Evolutionary conservation across 176 grass and related monocot species (phyloP).

Genomic region (Rhipidocladum racemiflorum): DNA sequence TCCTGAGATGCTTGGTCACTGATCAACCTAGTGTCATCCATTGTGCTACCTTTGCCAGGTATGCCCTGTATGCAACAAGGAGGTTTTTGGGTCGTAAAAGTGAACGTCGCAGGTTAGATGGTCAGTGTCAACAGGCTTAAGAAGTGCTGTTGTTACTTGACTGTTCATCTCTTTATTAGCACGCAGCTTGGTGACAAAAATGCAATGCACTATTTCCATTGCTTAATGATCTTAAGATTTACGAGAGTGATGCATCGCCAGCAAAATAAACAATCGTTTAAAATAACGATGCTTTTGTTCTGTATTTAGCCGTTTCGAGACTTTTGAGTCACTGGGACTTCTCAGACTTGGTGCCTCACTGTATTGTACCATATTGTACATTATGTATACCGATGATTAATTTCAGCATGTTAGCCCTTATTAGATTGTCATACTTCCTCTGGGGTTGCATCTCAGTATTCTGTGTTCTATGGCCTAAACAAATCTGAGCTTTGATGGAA

Average conservation of each 20-base stretch:
- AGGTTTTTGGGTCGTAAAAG: conserved; percentile 57
- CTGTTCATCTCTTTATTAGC: neutral
- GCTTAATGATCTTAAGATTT: neutral
- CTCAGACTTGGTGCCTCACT: neutral
- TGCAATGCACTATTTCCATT: neutral
- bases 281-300: neutral
- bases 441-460: neutral
- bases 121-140: neutral
- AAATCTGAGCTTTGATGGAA: neutral
- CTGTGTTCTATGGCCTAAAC: neutral
- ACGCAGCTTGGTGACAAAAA: neutral
- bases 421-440: neutral
- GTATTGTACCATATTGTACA: neutral
- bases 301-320: neutral
- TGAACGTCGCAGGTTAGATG: conserved; percentile 19
- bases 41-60: conserved; percentile 38
- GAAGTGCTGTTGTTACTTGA: neutral
- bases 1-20: neutral
- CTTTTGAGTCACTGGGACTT: neutral
- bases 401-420: conserved; percentile 4
- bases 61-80: conserved; percentile 74
- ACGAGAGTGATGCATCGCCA: neutral
- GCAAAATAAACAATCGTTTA: neutral
- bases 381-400: neutral
- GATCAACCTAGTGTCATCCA: conserved; percentile 5